Evolutionary conservation across 208 protist genomes (phyloP), one percentile per base, ranked within the genome.

Genomic region (Wallacemonas sp.): DNA sequence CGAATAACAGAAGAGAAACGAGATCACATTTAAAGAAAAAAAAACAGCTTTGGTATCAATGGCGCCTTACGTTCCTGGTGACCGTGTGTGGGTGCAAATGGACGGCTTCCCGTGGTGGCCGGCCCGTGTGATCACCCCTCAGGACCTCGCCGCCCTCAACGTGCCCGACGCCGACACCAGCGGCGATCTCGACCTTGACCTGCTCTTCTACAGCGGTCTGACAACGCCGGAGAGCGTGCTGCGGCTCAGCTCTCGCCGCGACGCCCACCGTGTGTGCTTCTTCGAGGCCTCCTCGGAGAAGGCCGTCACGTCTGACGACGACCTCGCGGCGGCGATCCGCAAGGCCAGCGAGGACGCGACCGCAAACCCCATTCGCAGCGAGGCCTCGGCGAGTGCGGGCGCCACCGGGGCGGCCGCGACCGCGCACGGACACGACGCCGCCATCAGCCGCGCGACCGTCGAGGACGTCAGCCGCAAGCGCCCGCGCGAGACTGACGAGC

Each of bases 221-320:
- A 65, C 67, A 31, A 87, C 82, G 16, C 68, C 65, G 14, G 77
- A 72, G n/a, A 81, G 73, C 32, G 52, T 85, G 2, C 70, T 79
- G 42, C 70, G 85, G 71, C 84, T 91, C 28, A 76, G 76, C 65
- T 75, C 66, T 63, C 52, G 62, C 61, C 61, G 59, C 61, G 69
- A 81, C 8, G 74, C 69, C 3, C 68, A 69, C 4, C 52, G 79
- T 61, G 85, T 95, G 33, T 84, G 81, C 49, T 91, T 82, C 74
- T 92, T 95, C 57, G 90, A 95, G 65, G 80, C 82, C 11, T 92
- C 85, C 3, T 95, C 90, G 8, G 78, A 87, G 63, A 95, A 95
- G 77, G 90, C 90, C 5, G 87, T 95, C 61, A 91, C 87, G 25
- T 72, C 42, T 16, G 76, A 90, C 65, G 61, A 59, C 36, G 85